phyloP scores from a whole-genome alignment of 169 alveolate genomes.

The Pseudocohnilembus persalinus region DNA sequence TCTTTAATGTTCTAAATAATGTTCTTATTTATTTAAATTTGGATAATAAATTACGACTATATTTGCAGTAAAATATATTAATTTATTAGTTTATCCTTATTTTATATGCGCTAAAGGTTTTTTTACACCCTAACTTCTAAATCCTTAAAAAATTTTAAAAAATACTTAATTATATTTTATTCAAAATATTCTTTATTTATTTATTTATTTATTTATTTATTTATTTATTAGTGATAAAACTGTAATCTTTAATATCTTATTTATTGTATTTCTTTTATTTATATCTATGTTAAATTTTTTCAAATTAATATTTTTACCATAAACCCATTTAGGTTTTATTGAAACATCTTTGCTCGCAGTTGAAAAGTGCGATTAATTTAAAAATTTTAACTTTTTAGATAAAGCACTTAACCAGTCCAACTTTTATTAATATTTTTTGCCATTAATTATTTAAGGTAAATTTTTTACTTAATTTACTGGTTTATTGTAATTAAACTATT shows the following conservation, averaged over 20 bases:
- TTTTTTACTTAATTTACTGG: slow-evolving; percentile 21
- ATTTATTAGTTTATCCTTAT: slow-evolving; percentile 50
- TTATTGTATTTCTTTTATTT: no score
- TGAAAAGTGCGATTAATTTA: neutral
- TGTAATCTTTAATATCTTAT: no score
- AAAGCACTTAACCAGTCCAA: slow-evolving; percentile 45
- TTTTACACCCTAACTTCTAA: slow-evolving; percentile 72
- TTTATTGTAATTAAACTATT: no score
- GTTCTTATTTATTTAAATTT: slow-evolving; percentile 62
- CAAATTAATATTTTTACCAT: no score
- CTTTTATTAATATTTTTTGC: slow-evolving; percentile 44
- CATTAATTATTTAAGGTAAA: slow-evolving; percentile 28
- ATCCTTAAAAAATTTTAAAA: no score
- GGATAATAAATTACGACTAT: slow-evolving; percentile 72
- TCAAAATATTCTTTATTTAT: no score
- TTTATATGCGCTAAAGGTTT: slow-evolving; percentile 63
- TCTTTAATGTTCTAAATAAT: slow-evolving; percentile 76
- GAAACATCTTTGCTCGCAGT: slow-evolving; percentile 36
- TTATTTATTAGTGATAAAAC: no score
- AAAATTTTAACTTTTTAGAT: slow-evolving; percentile 33
- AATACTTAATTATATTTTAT: no score
- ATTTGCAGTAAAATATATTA: slow-evolving; percentile 73
- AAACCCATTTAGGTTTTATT: slow-evolving; percentile 74
- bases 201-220: no score
- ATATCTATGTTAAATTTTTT: no score